These are phyloP conservation scores for Beauveria bassiana DNA, from an alignment of 2,329 filamentous ascomycete genomes.

Conservation along the genomic window DNA sequence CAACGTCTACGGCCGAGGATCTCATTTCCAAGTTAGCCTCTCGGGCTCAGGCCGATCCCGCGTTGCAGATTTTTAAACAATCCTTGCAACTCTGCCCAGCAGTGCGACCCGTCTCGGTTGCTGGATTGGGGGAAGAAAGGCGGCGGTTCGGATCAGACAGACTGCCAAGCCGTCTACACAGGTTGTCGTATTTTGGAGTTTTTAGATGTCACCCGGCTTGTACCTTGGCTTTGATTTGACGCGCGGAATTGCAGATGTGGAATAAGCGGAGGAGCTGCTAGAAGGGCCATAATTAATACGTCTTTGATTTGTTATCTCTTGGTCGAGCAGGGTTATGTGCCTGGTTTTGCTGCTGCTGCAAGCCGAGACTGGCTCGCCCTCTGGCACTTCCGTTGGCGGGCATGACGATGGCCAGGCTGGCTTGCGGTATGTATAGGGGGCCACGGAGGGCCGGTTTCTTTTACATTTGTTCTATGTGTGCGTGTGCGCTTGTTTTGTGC, in stretches of 20 bases:
- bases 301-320: constrained; percentile 11
- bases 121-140: constrained; percentile 8
- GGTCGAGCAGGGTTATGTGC: neutral
- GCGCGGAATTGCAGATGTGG: constrained; percentile 7
- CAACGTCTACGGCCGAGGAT: constrained; percentile 19
- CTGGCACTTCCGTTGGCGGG: neutral
- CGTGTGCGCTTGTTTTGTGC: neutral
- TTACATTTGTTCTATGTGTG: neutral
- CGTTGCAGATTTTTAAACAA: constrained; percentile 4
- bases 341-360: constrained; percentile 3
- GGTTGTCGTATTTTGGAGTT: constrained; percentile 35
- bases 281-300: constrained; percentile 12
- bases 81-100: constrained; percentile 1
- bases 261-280: constrained; percentile 9
- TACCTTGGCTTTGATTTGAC: constrained; percentile 19
- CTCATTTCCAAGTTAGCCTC: constrained; percentile 12
- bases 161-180: constrained; percentile 21
- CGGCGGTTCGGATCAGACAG: constrained; percentile 3
- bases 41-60: constrained; percentile 22
- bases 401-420: neutral
- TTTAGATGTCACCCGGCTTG: constrained; percentile 28
- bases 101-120: constrained; percentile 16
- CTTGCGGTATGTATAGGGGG: constrained; percentile 1
- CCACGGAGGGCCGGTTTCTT: constrained; percentile 6
- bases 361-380: neutral